These are phyloP conservation scores for Saccharomyces pastorianus DNA, from an alignment of 1,139 yeast species.

Conservation along the genomic window DNA sequence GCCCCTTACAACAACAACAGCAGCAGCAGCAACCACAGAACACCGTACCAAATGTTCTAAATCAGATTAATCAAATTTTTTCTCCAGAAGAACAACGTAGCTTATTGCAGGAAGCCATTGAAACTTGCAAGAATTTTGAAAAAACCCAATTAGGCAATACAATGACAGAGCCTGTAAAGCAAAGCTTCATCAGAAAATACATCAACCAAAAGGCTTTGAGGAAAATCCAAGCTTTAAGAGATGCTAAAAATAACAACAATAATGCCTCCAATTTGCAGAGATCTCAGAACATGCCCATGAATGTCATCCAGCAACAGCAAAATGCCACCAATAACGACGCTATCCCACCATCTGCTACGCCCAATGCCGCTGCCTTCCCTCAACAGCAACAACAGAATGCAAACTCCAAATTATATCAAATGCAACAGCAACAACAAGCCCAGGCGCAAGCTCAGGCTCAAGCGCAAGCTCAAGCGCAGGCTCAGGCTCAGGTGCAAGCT, in stretches of 20 bases:
- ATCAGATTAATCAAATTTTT: constrained; percentile 32
- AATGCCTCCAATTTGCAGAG: constrained; percentile 2
- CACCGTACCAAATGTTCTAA: constrained; percentile 31
- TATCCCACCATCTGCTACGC: not conserved
- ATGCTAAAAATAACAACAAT: constrained; percentile 16
- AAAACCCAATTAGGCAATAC: constrained; percentile 24
- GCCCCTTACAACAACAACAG: constrained; percentile 11
- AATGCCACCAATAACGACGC: not conserved
- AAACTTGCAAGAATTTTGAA: constrained; percentile 27
- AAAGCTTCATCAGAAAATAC: constrained; percentile 29
- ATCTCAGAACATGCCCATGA: not conserved
- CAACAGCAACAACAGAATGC: not conserved
- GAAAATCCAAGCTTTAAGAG: constrained; percentile 30
- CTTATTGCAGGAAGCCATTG: constrained; percentile 28
- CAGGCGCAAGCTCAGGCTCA: constrained; percentile 1
- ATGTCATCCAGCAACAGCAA: not conserved
- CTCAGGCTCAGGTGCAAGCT: constrained; percentile 5
- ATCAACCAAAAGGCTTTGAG: constrained; percentile 37
- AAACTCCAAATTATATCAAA: not conserved
- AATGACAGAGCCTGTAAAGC: constrained; percentile 25
- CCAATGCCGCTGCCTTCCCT: not conserved
- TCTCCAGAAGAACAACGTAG: constrained; percentile 32
- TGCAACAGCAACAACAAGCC: constrained; percentile 7
- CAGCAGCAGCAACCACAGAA: constrained; percentile 20
- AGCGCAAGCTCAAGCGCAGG: constrained; percentile 3